phyloP scores from a whole-genome alignment of 2,329 filamentous ascomycete genomes.

The Exserohilum turcica region DNA sequence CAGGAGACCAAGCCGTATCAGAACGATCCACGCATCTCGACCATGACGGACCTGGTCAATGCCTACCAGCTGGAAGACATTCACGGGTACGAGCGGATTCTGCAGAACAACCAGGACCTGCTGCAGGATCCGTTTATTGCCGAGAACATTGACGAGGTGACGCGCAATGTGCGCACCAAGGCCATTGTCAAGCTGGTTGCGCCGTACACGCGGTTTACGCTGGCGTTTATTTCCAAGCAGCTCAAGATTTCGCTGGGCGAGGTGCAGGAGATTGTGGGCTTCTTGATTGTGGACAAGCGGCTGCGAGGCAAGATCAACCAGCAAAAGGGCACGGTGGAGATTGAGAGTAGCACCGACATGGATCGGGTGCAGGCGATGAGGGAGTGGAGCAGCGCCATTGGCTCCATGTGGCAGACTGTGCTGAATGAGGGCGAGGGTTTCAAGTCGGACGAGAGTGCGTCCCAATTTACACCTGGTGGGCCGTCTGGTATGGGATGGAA shows the following conservation, averaged over 20 bases:
- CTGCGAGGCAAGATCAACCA: constrained; percentile 90
- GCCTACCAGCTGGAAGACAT: constrained; percentile 97
- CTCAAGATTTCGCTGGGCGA: constrained; percentile 84
- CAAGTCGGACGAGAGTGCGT: constrained; percentile 54
- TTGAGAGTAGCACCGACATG: constrained; percentile 73
- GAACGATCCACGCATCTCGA: constrained; percentile 89
- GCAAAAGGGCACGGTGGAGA: constrained; percentile 79
- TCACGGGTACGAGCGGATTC: constrained; percentile 83
- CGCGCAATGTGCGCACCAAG: constrained; percentile 96
- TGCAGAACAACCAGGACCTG: constrained; percentile 86
- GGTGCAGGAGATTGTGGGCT: constrained; percentile 94
- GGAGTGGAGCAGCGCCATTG: constrained; percentile 73
- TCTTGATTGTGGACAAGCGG: constrained; percentile 88
- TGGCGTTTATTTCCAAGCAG: constrained; percentile 84
- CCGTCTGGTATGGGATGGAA: constrained; percentile 36
- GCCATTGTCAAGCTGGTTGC: constrained; percentile 91
- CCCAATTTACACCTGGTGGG: constrained; percentile 42
- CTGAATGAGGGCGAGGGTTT: constrained; percentile 81
- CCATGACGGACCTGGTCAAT: constrained; percentile 96
- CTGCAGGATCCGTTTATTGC: constrained; percentile 93
- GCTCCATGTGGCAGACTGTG: constrained; percentile 70
- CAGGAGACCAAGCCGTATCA: constrained; percentile 99
- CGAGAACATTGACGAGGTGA: constrained; percentile 98
- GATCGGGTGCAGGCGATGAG: constrained; percentile 75
- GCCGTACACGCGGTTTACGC: constrained; percentile 89